Percentiles rank a stretch among this genome's conserved stretches.
phyloP scores from a whole-genome alignment of 2,329 filamentous ascomycete genomes.

The Stemphylium vesicarium region DNA sequence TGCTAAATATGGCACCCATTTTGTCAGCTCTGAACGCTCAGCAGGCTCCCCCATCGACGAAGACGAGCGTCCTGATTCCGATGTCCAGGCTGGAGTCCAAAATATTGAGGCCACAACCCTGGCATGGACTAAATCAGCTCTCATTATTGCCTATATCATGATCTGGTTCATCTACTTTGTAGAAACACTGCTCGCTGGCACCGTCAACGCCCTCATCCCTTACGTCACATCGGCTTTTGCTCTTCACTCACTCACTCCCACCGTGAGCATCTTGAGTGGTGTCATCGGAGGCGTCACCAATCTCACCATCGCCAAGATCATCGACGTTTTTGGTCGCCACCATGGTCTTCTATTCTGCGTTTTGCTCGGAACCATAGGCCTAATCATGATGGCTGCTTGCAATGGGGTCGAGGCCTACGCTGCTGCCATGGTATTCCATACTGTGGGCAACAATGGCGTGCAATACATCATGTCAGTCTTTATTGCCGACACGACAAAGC shows the following conservation, averaged over 20 bases:
- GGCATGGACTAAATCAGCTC: slow-evolving; percentile 7
- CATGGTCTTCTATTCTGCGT: slow-evolving; percentile 42
- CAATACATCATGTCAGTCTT: slow-evolving; percentile 59
- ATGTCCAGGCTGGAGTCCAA: slow-evolving; percentile 8
- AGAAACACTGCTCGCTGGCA: slow-evolving; percentile 52
- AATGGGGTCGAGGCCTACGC: slow-evolving; percentile 65
- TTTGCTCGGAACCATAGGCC: slow-evolving; percentile 17
- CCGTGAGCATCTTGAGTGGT: slow-evolving; percentile 39
- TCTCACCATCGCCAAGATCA: slow-evolving; percentile 47
- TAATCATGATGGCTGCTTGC: slow-evolving; percentile 72
- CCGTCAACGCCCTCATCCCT: slow-evolving; percentile 43
- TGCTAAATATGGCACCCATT: not conserved
- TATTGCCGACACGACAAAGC: slow-evolving; percentile 69
- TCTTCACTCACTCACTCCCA: slow-evolving; percentile 41
- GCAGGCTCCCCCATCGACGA: not conserved
- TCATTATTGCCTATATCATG: slow-evolving; percentile 8
- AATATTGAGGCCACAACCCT: slow-evolving; percentile 11
- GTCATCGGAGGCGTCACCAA: slow-evolving; percentile 45
- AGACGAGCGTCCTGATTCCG: not conserved
- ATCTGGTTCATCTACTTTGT: slow-evolving; percentile 46
- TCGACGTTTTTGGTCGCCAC: slow-evolving; percentile 49
- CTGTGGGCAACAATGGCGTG: slow-evolving; percentile 64
- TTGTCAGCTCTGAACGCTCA: not conserved
- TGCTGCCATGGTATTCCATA: slow-evolving; percentile 70
- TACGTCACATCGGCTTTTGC: slow-evolving; percentile 49